Conservation (phyloP, 805 yeast species). For the Saccharomycopsis fodiens region DNA sequence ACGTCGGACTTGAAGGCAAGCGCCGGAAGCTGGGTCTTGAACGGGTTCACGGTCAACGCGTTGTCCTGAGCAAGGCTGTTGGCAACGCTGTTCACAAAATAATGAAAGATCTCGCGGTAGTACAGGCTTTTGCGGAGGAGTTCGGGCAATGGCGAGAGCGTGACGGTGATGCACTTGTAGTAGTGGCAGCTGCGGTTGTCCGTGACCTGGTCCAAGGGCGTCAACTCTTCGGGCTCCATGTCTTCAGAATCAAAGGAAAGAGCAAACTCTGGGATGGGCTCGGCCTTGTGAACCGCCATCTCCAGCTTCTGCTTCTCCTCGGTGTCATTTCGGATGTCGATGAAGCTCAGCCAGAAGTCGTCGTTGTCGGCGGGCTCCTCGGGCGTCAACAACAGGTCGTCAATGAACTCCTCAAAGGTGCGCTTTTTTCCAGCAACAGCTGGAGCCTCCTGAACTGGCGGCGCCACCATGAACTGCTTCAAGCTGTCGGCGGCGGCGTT, state of each 20-base stretch:
- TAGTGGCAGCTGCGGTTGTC: slow-evolving; percentile 2
- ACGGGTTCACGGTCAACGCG: slow-evolving; percentile 7
- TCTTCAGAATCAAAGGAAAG: neutral
- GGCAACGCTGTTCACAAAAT: neutral
- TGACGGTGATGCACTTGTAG: slow-evolving; percentile 1
- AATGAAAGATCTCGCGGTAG: slow-evolving; percentile 54
- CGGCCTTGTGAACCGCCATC: neutral
- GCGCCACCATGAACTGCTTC: slow-evolving; percentile 1
- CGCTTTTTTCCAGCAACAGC: slow-evolving; percentile 2
- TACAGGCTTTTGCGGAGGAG: slow-evolving; percentile 49
- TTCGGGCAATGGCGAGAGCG: slow-evolving; percentile 48
- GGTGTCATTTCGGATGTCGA: slow-evolving; percentile 1
- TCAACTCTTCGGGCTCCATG: neutral
- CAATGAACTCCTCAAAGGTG: neutral
- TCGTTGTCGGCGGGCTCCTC: slow-evolving; percentile 12
- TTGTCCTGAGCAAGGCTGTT: neutral
- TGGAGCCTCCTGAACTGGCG: neutral
- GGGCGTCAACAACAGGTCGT: neutral
- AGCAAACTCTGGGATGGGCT: neutral
- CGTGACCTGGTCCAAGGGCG: neutral
- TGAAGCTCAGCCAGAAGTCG: slow-evolving; percentile 13
- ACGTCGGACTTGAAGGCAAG: slow-evolving; percentile 10
- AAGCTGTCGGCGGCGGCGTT: neutral
- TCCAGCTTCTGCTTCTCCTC: neutral
- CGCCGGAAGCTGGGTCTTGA: slow-evolving; percentile 16